phyloP scores from a whole-genome alignment of 2,329 filamentous ascomycete genomes.

The Furcasterigmium furcatum region DNA sequence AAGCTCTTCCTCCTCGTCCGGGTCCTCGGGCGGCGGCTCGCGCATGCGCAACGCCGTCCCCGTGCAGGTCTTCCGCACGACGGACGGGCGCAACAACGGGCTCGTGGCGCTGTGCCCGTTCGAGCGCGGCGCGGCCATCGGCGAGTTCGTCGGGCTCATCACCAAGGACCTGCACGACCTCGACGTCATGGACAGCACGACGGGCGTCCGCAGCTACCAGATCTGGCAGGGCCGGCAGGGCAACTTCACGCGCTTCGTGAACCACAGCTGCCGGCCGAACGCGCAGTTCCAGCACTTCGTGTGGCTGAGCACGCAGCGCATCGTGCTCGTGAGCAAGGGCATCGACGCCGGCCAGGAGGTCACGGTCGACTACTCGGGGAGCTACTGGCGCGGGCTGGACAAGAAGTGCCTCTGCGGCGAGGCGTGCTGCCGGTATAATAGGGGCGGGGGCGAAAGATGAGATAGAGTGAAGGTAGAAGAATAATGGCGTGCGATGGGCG shows the following conservation, averaged over 20 bases:
- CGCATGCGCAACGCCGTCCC: constrained; percentile 20
- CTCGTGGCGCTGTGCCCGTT: constrained; percentile 43
- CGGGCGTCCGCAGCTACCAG: constrained; percentile 39
- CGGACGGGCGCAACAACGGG: constrained; percentile 52
- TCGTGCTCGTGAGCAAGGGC: constrained; percentile 53
- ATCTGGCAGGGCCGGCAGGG: constrained; percentile 55
- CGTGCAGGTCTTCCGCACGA: constrained; percentile 49
- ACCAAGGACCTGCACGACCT: constrained; percentile 47
- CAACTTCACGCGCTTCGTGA: constrained; percentile 57
- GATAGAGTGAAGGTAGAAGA: not conserved
- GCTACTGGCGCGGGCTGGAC: constrained; percentile 53
- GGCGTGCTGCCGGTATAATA: constrained; percentile 42
- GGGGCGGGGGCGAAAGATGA: not conserved
- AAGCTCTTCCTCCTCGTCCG: constrained; percentile 45
- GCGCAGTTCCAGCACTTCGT: constrained; percentile 53
- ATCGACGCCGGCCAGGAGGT: constrained; percentile 50
- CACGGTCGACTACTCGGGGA: constrained; percentile 56
- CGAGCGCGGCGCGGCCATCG: constrained; percentile 47
- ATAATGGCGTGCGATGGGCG: too few relatives aligned
- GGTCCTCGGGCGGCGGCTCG: constrained; percentile 31
- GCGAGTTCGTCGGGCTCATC: constrained; percentile 53
- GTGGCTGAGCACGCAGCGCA: constrained; percentile 53
- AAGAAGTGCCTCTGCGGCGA: constrained; percentile 54
- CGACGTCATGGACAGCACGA: constrained; percentile 51
- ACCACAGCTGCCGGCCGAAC: constrained; percentile 56